phyloP scores from a whole-genome alignment of 805 yeast genomes.

The Candida ascalaphidarum region DNA sequence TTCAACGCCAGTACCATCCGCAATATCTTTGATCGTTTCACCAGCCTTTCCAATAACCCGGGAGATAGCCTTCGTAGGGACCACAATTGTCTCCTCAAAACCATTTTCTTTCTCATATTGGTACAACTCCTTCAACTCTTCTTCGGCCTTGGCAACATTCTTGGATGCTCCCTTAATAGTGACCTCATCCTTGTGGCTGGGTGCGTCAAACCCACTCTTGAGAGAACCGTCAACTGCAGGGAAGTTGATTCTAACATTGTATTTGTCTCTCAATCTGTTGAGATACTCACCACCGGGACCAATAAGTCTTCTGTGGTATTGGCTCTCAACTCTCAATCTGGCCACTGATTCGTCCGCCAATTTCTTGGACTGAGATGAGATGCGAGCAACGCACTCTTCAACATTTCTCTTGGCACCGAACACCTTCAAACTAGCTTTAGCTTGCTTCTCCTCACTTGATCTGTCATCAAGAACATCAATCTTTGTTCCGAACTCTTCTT shows the following conservation, averaged over 20 bases:
- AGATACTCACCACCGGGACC: constrained; percentile 80
- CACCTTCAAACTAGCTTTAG: constrained; percentile 23
- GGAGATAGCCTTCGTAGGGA: constrained; percentile 71
- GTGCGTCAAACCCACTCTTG: constrained; percentile 20
- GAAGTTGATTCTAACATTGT: constrained; percentile 73
- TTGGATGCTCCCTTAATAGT: constrained; percentile 81
- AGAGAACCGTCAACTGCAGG: constrained; percentile 34
- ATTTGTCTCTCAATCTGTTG: constrained; percentile 79
- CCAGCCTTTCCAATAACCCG: constrained; percentile 88
- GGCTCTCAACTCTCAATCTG: constrained; percentile 61
- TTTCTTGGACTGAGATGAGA: constrained; percentile 53
- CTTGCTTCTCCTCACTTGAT: constrained; percentile 26
- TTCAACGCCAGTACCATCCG: constrained; percentile 60
- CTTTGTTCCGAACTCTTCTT: constrained; percentile 67
- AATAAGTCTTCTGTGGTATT: constrained; percentile 72
- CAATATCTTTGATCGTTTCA: constrained; percentile 71
- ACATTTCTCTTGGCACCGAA: constrained; percentile 76
- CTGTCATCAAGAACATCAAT: constrained; percentile 56
- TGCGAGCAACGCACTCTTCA: constrained; percentile 56
- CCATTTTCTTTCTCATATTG: constrained; percentile 87
- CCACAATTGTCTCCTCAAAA: constrained; percentile 48
- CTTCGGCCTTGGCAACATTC: constrained; percentile 76
- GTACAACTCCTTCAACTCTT: constrained; percentile 74
- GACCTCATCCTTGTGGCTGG: constrained; percentile 51
- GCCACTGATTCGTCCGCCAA: constrained; percentile 76